phyloP scores from a whole-genome alignment of 73 alveolate genomes.

The Tetrahymena elliotti region DNA sequence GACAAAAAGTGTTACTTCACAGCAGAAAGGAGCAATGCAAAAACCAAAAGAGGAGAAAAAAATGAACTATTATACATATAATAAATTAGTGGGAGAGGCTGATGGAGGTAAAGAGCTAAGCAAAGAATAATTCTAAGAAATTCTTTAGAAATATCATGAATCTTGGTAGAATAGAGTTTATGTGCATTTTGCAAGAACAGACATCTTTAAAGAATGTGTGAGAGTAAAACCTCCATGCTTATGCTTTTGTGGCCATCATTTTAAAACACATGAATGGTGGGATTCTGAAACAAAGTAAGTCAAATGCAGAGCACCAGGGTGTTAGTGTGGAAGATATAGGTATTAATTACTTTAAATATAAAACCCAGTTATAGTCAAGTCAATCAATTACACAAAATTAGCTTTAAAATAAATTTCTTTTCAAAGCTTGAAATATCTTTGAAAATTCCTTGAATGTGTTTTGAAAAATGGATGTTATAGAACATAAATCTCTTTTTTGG shows the following conservation, averaged over 20 bases:
- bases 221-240: neutral
- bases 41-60: neutral
- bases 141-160: neutral
- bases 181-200: neutral
- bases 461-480: too few relatives aligned
- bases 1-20: neutral
- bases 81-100: conserved; percentile 8
- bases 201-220: neutral
- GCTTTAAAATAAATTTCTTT: too few relatives aligned
- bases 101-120: conserved; percentile 5
- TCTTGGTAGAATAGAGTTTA: conserved; percentile 1
- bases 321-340: neutral
- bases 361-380: too few relatives aligned
- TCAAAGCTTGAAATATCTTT: too few relatives aligned
- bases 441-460: too few relatives aligned
- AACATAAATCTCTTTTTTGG: too few relatives aligned
- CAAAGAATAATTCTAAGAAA: neutral
- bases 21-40: neutral
- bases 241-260: conserved; percentile 2
- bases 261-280: conserved; percentile 12
- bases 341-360: neutral
- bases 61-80: neutral
- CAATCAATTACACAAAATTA: too few relatives aligned
- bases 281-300: neutral
- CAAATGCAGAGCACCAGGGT: conserved; percentile 1